Percentiles rank a stretch among this genome's conserved stretches.
Conservation (phyloP, 495 filamentous ascomycete genomes). For the Daldinia grandis region DNA sequence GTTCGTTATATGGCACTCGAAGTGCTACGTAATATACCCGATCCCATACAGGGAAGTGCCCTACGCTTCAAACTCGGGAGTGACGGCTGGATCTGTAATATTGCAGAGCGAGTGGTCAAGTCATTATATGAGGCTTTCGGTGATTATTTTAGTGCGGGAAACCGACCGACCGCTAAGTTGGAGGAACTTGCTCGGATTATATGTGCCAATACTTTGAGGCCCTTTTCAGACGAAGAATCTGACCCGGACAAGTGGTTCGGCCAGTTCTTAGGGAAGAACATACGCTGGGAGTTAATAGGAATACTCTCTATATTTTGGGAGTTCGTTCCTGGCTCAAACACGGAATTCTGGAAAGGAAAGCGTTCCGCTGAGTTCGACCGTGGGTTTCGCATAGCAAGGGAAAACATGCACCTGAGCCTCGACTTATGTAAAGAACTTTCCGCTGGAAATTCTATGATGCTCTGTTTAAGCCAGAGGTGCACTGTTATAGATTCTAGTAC, state of each 20-base stretch:
- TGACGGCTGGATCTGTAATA: conserved; percentile 38
- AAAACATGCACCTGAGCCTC: conserved; percentile 55
- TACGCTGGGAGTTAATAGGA: conserved; percentile 69
- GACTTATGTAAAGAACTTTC: conserved; percentile 58
- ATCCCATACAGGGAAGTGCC: conserved; percentile 41
- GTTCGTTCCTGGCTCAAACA: conserved; percentile 15
- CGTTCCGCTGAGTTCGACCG: conserved; percentile 30
- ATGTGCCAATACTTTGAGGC: conserved; percentile 37
- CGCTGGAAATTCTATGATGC: conserved; percentile 58
- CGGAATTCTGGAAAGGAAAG: conserved; percentile 11
- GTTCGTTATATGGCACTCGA: conserved; percentile 51
- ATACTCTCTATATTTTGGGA: conserved; percentile 60
- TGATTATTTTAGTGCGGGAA: conserved; percentile 22
- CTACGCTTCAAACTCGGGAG: conserved; percentile 41
- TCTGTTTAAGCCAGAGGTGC: conserved; percentile 56
- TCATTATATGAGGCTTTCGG: conserved; percentile 36
- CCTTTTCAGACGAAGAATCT: conserved; percentile 48
- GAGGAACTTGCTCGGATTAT: conserved; percentile 38
- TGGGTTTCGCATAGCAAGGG: conserved; percentile 48
- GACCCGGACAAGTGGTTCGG: conserved; percentile 45
- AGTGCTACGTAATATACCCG: conserved; percentile 55
- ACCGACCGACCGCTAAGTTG: conserved; percentile 18
- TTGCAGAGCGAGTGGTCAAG: conserved; percentile 13
- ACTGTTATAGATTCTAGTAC: conserved; percentile 53
- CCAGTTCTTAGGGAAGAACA: conserved; percentile 58